A percentile compares a stretch with the other conserved stretches of the same genome.
These are phyloP conservation scores for Iris pallida DNA, from an alignment of 116 monocot genomes.

Conservation along the genomic window DNA sequence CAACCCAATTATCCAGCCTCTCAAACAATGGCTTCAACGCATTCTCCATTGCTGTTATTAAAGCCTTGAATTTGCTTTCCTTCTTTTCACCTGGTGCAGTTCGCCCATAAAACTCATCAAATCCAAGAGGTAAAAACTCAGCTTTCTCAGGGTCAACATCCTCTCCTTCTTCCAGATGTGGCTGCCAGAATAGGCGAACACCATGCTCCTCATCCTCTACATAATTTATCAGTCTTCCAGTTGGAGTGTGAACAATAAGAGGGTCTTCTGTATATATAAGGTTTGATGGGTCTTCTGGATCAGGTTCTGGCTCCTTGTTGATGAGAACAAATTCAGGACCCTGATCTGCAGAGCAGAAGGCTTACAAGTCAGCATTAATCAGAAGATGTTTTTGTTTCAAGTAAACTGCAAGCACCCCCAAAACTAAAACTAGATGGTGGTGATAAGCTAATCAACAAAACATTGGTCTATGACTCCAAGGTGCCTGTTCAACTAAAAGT, in stretches of 20 bases:
- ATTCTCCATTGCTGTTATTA: conserved; percentile 36
- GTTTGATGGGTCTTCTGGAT: conserved; percentile 72
- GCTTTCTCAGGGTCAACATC: conserved; percentile 61
- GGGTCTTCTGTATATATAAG: conserved; percentile 74
- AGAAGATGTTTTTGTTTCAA: neutral
- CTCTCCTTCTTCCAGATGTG: conserved; percentile 57
- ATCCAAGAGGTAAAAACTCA: conserved; percentile 75
- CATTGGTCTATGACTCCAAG: too few relatives aligned
- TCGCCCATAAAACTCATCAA: conserved; percentile 65
- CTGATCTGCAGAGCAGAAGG: conserved; percentile 34
- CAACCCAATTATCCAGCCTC: conserved; percentile 56
- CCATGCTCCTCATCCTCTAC: conserved; percentile 77
- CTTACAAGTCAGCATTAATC: neutral
- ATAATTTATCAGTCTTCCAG: conserved; percentile 75
- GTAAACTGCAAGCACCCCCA: too few relatives aligned
- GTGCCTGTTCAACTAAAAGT: too few relatives aligned
- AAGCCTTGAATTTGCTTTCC: conserved; percentile 24
- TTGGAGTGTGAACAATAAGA: conserved; percentile 68
- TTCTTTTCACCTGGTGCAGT: conserved; percentile 24
- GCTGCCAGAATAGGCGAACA: conserved; percentile 82
- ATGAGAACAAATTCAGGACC: conserved; percentile 77
- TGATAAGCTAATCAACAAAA: too few relatives aligned
- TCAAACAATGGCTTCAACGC: conserved; percentile 50
- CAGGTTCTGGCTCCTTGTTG: conserved; percentile 80
- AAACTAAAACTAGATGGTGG: too few relatives aligned